A percentile compares a stretch with the other conserved stretches of the same genome.
These are phyloP conservation scores for Mycena floridula DNA, from an alignment of 768 basidiomycete species.

Conservation along the genomic window DNA sequence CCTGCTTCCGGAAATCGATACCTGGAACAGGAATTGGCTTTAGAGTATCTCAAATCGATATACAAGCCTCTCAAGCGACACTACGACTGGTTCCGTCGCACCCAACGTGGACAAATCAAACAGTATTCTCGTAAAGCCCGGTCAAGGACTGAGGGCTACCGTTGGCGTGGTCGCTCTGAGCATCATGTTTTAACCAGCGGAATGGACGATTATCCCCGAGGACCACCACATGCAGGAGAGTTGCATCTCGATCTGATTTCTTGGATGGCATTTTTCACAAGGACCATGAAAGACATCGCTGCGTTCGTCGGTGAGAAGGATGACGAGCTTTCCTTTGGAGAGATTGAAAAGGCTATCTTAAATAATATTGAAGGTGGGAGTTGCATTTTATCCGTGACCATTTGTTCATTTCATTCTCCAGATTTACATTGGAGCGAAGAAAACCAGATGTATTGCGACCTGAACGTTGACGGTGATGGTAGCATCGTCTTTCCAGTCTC, in stretches of 20 bases:
- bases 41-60: slow-evolving; percentile 68
- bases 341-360: slow-evolving; percentile 76
- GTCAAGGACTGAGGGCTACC: slow-evolving; percentile 87
- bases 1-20: slow-evolving; percentile 29
- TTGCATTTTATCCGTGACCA: neutral
- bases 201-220: slow-evolving; percentile 95
- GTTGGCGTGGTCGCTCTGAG: slow-evolving; percentile 88
- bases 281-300: slow-evolving; percentile 90
- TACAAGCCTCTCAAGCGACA: slow-evolving; percentile 84
- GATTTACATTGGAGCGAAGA: slow-evolving; percentile 94
- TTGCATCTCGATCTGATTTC: slow-evolving; percentile 89
- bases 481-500: slow-evolving; percentile 2
- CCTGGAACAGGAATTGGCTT: slow-evolving; percentile 55
- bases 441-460: slow-evolving; percentile 90
- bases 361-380: slow-evolving; percentile 76
- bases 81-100: slow-evolving; percentile 94
- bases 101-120: slow-evolving; percentile 90
- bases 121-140: slow-evolving; percentile 80
- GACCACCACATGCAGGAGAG: slow-evolving; percentile 84
- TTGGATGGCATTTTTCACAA: slow-evolving; percentile 95
- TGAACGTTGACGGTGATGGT: slow-evolving; percentile 82
- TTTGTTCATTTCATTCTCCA: slow-evolving; percentile 18
- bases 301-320: slow-evolving; percentile 83
- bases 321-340: slow-evolving; percentile 68
- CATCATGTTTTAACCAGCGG: slow-evolving; percentile 89